Percentiles rank a stretch among this genome's conserved stretches.
Evolutionary conservation across 2,329 filamentous ascomycete species (phyloP).

Genomic region (Claviceps arundinis): DNA sequence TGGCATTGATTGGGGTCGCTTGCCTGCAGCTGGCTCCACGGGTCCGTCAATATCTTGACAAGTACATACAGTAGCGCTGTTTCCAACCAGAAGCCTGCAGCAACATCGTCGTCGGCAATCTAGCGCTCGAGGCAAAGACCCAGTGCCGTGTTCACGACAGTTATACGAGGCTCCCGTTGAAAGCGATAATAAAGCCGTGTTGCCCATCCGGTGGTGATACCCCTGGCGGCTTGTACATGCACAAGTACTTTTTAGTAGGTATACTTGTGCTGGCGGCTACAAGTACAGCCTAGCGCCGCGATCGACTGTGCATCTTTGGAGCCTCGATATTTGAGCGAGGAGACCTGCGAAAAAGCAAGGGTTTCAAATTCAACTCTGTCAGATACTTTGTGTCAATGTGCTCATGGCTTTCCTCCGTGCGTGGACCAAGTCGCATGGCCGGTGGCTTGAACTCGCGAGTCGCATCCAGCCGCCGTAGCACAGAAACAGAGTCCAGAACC

Average conservation of each 20-base stretch:
- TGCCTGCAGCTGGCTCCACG: no score
- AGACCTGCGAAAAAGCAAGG: neutral
- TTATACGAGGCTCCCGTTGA: neutral
- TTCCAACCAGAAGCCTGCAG: no score
- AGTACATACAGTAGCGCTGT: no score
- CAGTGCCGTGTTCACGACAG: neutral
- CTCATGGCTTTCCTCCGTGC: neutral
- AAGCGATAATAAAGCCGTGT: neutral
- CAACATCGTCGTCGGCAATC: neutral
- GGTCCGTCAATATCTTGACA: no score
- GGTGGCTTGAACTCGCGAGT: no score
- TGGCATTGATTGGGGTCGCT: no score
- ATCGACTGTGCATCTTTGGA: neutral
- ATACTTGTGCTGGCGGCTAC: neutral
- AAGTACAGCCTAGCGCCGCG: neutral
- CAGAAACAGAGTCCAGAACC: neutral
- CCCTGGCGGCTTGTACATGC: neutral
- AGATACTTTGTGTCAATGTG: neutral
- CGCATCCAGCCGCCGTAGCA: no score
- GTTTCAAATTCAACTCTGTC: no score
- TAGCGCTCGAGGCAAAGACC: neutral
- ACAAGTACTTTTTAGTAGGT: neutral
- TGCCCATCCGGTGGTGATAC: neutral
- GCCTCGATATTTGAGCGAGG: no score
- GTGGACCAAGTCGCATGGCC: neutral